phyloP scores from a whole-genome alignment of 192 early-diverging fungal genomes.

The Gamsiella multidivaricata region DNA sequence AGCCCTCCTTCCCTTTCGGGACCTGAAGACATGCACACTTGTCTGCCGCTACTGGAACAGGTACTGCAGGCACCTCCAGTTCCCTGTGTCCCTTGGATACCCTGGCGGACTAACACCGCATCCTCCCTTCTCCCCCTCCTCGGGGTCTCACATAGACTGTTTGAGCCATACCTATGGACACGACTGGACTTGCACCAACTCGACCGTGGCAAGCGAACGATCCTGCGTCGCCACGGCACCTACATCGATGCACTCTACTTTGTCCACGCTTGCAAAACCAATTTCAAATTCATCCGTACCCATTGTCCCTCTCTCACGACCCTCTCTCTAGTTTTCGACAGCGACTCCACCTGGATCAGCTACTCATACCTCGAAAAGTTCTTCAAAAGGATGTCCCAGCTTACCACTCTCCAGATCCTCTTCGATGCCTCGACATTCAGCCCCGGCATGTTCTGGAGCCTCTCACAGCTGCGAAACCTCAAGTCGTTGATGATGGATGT shows the following conservation, averaged over 20 bases:
- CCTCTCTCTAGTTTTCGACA: constrained; percentile 1
- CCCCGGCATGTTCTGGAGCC: constrained; percentile 30
- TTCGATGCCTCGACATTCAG: constrained; percentile 21
- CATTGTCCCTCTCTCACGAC: constrained; percentile 1
- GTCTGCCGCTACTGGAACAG: constrained; percentile 28
- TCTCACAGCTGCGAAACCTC: constrained; percentile 16
- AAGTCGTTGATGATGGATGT: constrained; percentile 4
- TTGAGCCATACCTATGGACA: constrained; percentile 8
- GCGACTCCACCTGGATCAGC: constrained; percentile 3
- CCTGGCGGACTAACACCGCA: neutral
- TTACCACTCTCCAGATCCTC: constrained; percentile 11
- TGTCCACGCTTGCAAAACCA: neutral
- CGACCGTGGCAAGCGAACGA: constrained; percentile 3
- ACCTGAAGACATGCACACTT: constrained; percentile 16
- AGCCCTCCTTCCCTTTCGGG: neutral
- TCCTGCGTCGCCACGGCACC: constrained; percentile 18
- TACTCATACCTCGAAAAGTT: constrained; percentile 14
- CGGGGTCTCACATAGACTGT: neutral
- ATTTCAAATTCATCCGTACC: constrained; percentile 6
- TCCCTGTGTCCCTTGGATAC: neutral
- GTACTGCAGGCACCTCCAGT: neutral
- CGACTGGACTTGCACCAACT: neutral
- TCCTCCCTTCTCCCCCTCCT: neutral
- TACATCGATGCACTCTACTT: constrained; percentile 3
- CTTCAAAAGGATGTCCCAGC: neutral